Evolutionary conservation across 1,284 basidiomycete species (phyloP), one percentile per base, ranked within the genome.

Genomic region (Cryptococcus neoformans): DNA sequence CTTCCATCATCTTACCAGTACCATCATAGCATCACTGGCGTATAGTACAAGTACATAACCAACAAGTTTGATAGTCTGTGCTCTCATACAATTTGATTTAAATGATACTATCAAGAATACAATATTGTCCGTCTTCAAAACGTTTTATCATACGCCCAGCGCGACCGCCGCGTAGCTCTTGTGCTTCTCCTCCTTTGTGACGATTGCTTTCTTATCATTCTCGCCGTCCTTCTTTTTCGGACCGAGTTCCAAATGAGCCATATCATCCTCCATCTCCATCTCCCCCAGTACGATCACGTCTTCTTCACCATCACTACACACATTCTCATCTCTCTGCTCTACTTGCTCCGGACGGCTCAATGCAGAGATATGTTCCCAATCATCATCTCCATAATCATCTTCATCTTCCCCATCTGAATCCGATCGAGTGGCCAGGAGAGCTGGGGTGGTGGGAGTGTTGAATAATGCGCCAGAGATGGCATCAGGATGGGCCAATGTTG

Each of bases 231-330:
- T 36, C 12, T 37, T 35, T 4, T 0, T 28, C 28, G 28, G 28
- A 3, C 28, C 28, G 28, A 28, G 28, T 28, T 12, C 41, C 41
- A 42, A 16, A 5, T 42, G 12, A 12, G 41, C 41, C 41, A 12
- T 42, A 12, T 16, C 41, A 4, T 68, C 62, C 44, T 73, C 63
- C 38, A 69, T 57, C 49, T 73, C 70, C 57, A 76, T 55, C 55
- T 76, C 71, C 11, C 74, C 74, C 12, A 75, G 56, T 9, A 76
- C 57, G 10, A 69, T 63, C 12, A 68, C 55, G 44, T 68, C 67
- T 35, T 65, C 69, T 36, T 73, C 70, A 16, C 52, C 60, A 11
- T 69, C 63, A 49, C 46, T 56, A 28, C 52, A 54, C 9, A 59
- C 62, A 36, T 51, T 57, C n/a, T 51, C 61, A 36, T 44, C 53